Percentiles rank a stretch among this genome's conserved stretches.
phyloP scores from a whole-genome alignment of 2,329 filamentous ascomycete genomes.

The Myriosclerotinia curreyana region DNA sequence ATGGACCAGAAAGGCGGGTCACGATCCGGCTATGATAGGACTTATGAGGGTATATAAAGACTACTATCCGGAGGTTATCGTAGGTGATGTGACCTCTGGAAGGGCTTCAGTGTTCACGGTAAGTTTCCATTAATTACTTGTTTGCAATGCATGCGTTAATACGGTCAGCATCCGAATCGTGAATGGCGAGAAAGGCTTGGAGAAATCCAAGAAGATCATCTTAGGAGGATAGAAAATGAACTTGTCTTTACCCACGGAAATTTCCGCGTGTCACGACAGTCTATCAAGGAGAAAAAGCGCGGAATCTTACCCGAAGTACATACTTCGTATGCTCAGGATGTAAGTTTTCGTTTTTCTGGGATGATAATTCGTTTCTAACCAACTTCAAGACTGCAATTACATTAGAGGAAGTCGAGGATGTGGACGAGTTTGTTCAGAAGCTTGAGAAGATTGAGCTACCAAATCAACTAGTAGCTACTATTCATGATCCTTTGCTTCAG shows the following conservation, averaged over 20 bases:
- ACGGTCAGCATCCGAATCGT: conserved; percentile 61
- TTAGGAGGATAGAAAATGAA: conserved; percentile 47
- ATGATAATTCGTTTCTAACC: conserved; percentile 3
- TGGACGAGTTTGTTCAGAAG: conserved; percentile 65
- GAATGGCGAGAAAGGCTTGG: conserved; percentile 70
- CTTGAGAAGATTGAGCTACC: conserved; percentile 78
- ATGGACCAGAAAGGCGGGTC: conserved; percentile 59
- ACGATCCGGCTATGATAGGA: conserved; percentile 71
- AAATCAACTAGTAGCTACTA: conserved; percentile 74
- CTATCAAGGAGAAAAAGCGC: conserved; percentile 45
- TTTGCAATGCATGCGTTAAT: background rate
- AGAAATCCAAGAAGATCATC: conserved; percentile 60
- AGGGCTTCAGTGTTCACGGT: conserved; percentile 62
- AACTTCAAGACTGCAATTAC: conserved; percentile 55
- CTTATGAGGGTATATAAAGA: conserved; percentile 82
- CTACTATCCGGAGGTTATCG: conserved; percentile 85
- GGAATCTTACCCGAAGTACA: conserved; percentile 65
- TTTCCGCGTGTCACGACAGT: conserved; percentile 62
- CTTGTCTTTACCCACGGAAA: conserved; percentile 46
- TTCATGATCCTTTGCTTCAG: conserved; percentile 74
- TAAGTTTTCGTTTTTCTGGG: conserved; percentile 34
- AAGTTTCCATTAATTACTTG: conserved; percentile 20
- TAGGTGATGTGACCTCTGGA: conserved; percentile 63
- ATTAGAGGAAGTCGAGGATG: conserved; percentile 74
- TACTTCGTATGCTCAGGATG: conserved; percentile 70